Evolutionary conservation across 208 protist genomes (phyloP).

Genomic region (Leishmania arabica): DNA sequence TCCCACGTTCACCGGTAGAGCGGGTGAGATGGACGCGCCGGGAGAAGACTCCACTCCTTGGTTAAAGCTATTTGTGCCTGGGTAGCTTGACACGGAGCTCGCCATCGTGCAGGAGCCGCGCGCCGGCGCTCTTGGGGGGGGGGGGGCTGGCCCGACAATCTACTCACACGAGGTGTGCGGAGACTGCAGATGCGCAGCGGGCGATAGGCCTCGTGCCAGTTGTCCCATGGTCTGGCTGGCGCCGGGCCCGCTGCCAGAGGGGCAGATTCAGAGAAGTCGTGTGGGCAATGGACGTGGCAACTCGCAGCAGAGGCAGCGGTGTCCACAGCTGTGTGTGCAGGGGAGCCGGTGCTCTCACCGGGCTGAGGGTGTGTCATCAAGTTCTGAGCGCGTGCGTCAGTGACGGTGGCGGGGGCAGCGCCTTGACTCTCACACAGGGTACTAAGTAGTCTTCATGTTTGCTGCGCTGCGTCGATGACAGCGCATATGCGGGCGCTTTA

Average conservation of each 20-base stretch:
- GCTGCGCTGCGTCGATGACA: too few relatives aligned
- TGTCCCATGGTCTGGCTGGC: constrained; percentile 1
- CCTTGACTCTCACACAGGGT: neutral
- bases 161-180: constrained; percentile 34
- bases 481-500: neutral
- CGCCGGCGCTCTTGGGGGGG: neutral
- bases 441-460: neutral
- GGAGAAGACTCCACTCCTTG: neutral
- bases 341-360: neutral
- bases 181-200: constrained; percentile 24
- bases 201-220: neutral
- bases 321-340: neutral
- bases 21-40: neutral
- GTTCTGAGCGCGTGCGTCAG: neutral
- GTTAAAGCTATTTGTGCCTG: constrained; percentile 4
- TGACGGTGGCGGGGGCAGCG: neutral
- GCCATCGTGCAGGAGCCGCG: constrained; percentile 5
- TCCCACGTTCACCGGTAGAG: neutral
- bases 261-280: neutral
- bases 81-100: constrained; percentile 6
- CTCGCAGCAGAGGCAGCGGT: neutral
- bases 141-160: constrained; percentile 6
- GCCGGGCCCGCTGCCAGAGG: neutral
- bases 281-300: too few relatives aligned
- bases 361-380: neutral